These are phyloP conservation scores for Sporormia fimetaria DNA, from an alignment of 495 filamentous ascomycete genomes.

Conservation along the genomic window DNA sequence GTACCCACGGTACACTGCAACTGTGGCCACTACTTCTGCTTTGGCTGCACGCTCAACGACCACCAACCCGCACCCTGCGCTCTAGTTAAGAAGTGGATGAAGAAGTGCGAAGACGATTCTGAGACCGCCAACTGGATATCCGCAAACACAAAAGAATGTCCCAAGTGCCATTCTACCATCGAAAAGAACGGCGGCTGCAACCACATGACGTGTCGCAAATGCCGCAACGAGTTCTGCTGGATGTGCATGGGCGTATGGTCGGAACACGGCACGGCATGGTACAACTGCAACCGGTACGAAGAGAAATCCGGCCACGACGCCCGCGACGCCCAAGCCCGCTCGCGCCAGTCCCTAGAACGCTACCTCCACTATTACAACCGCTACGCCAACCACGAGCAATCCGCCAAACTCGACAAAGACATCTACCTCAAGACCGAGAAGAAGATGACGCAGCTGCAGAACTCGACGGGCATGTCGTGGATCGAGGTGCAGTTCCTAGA, in stretches of 20 bases:
- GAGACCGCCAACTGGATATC: conserved; percentile 99
- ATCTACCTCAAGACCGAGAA: conserved; percentile 92
- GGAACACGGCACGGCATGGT: conserved; percentile 99
- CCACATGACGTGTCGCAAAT: conserved; percentile 99
- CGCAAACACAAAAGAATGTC: conserved; percentile 96
- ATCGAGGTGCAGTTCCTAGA: conserved; percentile 97
- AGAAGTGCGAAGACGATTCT: conserved; percentile 97
- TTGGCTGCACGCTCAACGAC: conserved; percentile 85
- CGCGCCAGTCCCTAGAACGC: conserved; percentile 76
- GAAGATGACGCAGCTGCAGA: conserved; percentile 95
- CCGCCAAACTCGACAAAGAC: conserved; percentile 92
- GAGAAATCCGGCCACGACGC: conserved; percentile 89
- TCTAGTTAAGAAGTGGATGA: conserved; percentile 89
- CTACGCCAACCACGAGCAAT: conserved; percentile 97
- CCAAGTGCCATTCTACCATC: conserved; percentile 89
- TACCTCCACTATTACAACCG: conserved; percentile 98
- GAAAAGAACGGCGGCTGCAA: conserved; percentile 99
- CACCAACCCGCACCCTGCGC: conserved; percentile 89
- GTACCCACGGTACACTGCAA: conserved; percentile 81
- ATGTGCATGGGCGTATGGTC: conserved; percentile 99
- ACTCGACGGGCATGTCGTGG: conserved; percentile 90
- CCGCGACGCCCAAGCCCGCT: conserved; percentile 79
- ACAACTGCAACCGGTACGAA: conserved; percentile 95
- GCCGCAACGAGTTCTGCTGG: conserved; percentile 98
- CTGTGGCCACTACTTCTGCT: conserved; percentile 83